Evolutionary conservation across 2,329 filamentous ascomycete genomes (phyloP), one percentile per base, ranked within the genome.

Genomic region (Fusarium siculi): DNA sequence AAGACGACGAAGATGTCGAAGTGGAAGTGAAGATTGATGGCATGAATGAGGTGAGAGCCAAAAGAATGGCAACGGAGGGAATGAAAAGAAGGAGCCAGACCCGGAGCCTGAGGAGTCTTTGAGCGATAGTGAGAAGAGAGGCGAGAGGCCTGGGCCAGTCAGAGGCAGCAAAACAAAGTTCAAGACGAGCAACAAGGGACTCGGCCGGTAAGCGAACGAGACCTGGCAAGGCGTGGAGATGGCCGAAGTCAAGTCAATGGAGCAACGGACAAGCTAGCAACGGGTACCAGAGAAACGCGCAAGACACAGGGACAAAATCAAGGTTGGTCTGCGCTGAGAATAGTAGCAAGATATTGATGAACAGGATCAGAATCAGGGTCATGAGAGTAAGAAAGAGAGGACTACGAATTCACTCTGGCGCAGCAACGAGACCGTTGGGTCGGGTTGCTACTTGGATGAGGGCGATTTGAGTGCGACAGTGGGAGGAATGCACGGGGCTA

Each of bases 401-500:
- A 61, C 72, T 69, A 74, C 69, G 69, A 75, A 76, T 76, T 61
- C 61, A 70, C 58, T 62, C 66, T 70, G 70, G 63, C 74, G 61
- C 60, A 76, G 74, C 74, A 76, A 76, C 74, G 66, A 67, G 65
- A 61, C 70, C 70, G 74, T 76, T 76, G 43, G 39, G 43, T 28
- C 46, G 50, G 36, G 63, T 66, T 66, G 61, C 59, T 66, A 66
- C 64, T 66, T 66, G 64, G 62, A 40, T 18, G 66, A 70, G 58
- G 63, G 63, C 58, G 58, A 63, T 74, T 61, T 67, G 71, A 47
- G 69, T 68, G 70, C 62, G 61, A 66, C 64, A 52, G 55, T 43
- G 74, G 63, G 70, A 76, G 77, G 77, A 79, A 79, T 79, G 77
- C 63, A 69, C 66, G 72, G 70, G 74, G 66, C 76, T 72, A 74